Base-by-base conservation (phyloP, 2,329 filamentous ascomycete genomes). In the Pseudocercospora cruenta region DNA sequence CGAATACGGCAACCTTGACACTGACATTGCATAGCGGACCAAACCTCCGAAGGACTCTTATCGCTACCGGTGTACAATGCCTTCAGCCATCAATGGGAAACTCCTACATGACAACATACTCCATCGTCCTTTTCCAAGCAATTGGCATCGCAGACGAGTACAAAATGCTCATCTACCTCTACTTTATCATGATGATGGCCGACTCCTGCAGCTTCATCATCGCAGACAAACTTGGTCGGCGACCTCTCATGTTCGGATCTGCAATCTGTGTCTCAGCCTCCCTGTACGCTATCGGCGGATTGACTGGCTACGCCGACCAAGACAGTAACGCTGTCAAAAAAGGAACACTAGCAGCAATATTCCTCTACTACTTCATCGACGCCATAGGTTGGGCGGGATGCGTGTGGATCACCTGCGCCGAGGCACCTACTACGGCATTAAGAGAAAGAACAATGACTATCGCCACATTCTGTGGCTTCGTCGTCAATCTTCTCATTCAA, bases 401-500 rank as follows among this genome's bases (percentile, higher is more conserved):
- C 43, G 65, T 67, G 6, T 67, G 65, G 65, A 67, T 67, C 10
- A 67, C 65, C 2, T 67, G 61, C 22, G 65, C 65, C 8, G 61
- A 64, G 39, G 61, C 61, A 21, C 65, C 65, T 8, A 64, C 65
- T 14, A 64, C 65, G 10, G 58, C 58, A 16, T 24, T 64, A 5
- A 31, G 65, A 19, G 61, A 64, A 28, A 22, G 65, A 1, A 64
- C 65, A 9, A 67, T 66, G 66, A 65, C 63, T 19, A 60, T 63
- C 14, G 63, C 60, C 21, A 65, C 66, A 4, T 63, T 63, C 60
- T 51, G 55, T 8, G 60, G 60, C 22, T 66, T 68, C 36, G 49
- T 63, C 19, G 66, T 68, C 22, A 66, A 58, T 22, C 57, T 68
- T 33, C 47, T 68, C 55, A 67, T 67, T 54, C 65, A 67, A 36